Base-by-base conservation (phyloP, 2,329 filamentous ascomycete genomes). In the Daldinia eschscholtzii region DNA sequence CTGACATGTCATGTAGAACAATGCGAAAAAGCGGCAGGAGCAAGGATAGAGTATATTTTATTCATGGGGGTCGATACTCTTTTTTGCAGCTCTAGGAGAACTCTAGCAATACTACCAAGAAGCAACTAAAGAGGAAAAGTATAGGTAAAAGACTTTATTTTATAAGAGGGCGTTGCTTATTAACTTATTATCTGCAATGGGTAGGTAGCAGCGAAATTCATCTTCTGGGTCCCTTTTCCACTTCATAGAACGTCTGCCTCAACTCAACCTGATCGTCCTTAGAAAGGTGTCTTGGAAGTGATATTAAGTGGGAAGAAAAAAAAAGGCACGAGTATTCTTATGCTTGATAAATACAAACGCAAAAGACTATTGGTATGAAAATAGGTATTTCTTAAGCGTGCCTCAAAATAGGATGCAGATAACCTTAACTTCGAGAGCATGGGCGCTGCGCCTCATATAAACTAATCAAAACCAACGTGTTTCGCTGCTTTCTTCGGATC, bases 1-100 rank as follows among this genome's bases (percentile, higher is more conserved):
- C 15, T 18, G 64, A 70, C 67, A 71, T 67, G 64, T 67, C 64
- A 63, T 33, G 18, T 37, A 18, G 28, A 23, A 37, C 6, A 46
- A 48, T 39, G 60, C 53, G 39, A 57, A 56, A 26, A 26, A 13
- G 44, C 30, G 41, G n/a, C 50, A 48, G 57, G 50, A 12, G 33
- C 26, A 42, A 12, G 50, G 57, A 60, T 33, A 20, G 33, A 6
- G 33, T 35, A 35, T 35, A 30, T 28, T 30, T 57, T 5, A 42
- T 35, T 64, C 6, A 57, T 65, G 12, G 53, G 44, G 20, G 55
- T 6, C 23, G 4, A 48, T 50, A 33, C 10, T 56, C 42, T 39
- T 50, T 39, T 57, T n/a, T 7, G 37, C 33, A 30, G 46, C 35
- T 1, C 53, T 9, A n/a, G 46, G 48, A 62, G 20, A 50, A 52